Percentiles rank a stretch among this genome's conserved stretches.
Evolutionary conservation across 306 rosid species (phyloP).

Genomic region (Acacia crassicarpa): DNA sequence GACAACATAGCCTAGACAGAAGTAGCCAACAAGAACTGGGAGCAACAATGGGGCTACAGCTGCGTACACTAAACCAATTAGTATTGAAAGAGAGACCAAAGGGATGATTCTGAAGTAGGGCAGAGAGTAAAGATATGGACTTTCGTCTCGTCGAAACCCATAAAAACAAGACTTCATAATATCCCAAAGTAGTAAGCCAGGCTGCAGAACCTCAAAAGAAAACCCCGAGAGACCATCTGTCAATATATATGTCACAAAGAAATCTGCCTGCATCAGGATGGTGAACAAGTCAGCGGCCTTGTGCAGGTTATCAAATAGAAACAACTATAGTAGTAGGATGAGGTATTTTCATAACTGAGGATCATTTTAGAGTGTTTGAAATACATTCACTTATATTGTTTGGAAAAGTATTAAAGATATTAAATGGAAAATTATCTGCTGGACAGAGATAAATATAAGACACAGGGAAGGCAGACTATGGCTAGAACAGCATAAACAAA

Average conservation of each 20-base stretch:
- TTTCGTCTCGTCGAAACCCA: conserved; percentile 40
- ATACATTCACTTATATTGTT: not conserved
- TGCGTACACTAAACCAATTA: conserved; percentile 84
- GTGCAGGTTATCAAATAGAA: conserved; percentile 2
- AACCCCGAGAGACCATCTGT: conserved; percentile 86
- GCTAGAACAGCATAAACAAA: conserved; percentile 23
- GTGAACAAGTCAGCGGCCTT: conserved; percentile 12
- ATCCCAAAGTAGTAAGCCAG: conserved; percentile 78
- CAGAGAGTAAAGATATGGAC: conserved; percentile 72
- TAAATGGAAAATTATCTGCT: not conserved
- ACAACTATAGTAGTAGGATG: not conserved
- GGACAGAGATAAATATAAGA: not conserved
- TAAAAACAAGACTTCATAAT: conserved; percentile 45
- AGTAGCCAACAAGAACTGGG: conserved; percentile 83
- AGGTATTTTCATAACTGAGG: not conserved
- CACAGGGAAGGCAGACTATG: not conserved
- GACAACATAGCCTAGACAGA: conserved; percentile 85
- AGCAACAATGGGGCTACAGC: conserved; percentile 82
- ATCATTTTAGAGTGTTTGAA: not conserved
- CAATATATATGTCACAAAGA: conserved; percentile 89
- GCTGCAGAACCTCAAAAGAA: conserved; percentile 88
- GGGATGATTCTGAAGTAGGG: conserved; percentile 82
- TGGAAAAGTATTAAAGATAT: not conserved
- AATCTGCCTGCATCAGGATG: conserved; percentile 72
- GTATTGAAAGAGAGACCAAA: conserved; percentile 63